A percentile compares a stretch with the other conserved stretches of the same genome.
These are phyloP conservation scores for Saccharomycopsis guyanensis DNA, from an alignment of 805 yeast genomes.

Conservation along the genomic window DNA sequence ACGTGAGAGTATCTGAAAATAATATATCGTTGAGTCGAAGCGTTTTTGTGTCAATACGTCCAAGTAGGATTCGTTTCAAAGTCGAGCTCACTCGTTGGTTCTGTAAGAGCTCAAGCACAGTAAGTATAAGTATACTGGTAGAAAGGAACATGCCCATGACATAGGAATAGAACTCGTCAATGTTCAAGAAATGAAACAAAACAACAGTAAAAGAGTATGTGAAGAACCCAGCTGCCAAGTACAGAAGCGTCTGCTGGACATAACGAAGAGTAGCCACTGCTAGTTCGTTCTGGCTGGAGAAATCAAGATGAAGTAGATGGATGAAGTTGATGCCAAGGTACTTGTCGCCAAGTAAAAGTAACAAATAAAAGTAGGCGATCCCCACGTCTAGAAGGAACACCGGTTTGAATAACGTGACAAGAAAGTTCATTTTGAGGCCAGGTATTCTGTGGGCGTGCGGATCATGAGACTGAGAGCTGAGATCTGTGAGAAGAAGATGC, in stretches of 20 bases:
- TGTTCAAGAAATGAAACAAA: not conserved
- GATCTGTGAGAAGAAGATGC: too few relatives aligned
- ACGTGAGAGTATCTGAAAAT: slow-evolving; percentile 76
- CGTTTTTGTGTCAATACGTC: slow-evolving; percentile 47
- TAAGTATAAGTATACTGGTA: not conserved
- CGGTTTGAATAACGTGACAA: not conserved
- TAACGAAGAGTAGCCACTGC: not conserved
- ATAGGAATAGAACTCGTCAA: not conserved
- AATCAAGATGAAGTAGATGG: not conserved
- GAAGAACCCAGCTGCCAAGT: not conserved
- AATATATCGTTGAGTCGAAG: slow-evolving; percentile 73
- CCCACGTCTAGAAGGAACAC: not conserved
- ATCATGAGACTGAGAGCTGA: too few relatives aligned
- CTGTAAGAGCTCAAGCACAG: not conserved
- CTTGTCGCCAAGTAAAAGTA: not conserved
- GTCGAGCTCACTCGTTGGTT: slow-evolving; percentile 40
- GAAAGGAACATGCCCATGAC: not conserved
- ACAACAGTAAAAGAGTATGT: not conserved
- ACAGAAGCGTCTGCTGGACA: not conserved
- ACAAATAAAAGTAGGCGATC: not conserved
- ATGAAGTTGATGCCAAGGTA: not conserved
- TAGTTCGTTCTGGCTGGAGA: not conserved
- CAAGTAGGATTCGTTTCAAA: slow-evolving; percentile 44
- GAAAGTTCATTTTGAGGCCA: not conserved
- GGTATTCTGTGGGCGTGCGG: too few relatives aligned